Evolutionary conservation across 805 yeast genomes (phyloP).

Genomic region (Candida boleticola): DNA sequence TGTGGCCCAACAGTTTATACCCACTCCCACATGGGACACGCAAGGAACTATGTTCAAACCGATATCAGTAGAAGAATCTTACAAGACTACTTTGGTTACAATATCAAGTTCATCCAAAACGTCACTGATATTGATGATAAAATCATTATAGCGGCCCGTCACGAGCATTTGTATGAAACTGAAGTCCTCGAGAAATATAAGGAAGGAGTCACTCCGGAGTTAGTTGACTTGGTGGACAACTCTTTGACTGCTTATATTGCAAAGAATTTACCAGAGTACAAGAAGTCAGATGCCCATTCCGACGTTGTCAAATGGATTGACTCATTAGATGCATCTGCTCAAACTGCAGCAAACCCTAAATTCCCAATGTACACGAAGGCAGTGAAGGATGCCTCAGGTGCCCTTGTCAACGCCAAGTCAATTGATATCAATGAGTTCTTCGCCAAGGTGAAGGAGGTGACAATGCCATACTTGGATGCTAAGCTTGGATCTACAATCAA

Average conservation of each 20-base stretch:
- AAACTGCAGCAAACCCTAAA: constrained; percentile 66
- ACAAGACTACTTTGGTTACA: constrained; percentile 89
- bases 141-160: constrained; percentile 92
- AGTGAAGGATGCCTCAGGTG: constrained; percentile 48
- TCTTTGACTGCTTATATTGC: constrained; percentile 51
- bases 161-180: constrained; percentile 71
- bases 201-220: constrained; percentile 22
- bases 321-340: constrained; percentile 46
- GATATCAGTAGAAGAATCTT: constrained; percentile 89
- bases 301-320: constrained; percentile 54
- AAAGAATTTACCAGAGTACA: constrained; percentile 52
- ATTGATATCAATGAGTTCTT: constrained; percentile 40
- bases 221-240: constrained; percentile 36
- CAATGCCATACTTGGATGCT: constrained; percentile 70
- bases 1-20: constrained; percentile 99
- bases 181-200: constrained; percentile 35
- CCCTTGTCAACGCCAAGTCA: constrained; percentile 30
- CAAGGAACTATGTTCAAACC: constrained; percentile 91
- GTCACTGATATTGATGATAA: constrained; percentile 99
- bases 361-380: constrained; percentile 81
- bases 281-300: constrained; percentile 18
- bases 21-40: constrained; percentile 97
- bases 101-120: constrained; percentile 86
- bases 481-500: constrained; percentile 72
- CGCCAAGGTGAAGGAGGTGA: constrained; percentile 62